Base-by-base conservation (phyloP, 164 flowering plant genomes). In the Protea cynaroides region DNA sequence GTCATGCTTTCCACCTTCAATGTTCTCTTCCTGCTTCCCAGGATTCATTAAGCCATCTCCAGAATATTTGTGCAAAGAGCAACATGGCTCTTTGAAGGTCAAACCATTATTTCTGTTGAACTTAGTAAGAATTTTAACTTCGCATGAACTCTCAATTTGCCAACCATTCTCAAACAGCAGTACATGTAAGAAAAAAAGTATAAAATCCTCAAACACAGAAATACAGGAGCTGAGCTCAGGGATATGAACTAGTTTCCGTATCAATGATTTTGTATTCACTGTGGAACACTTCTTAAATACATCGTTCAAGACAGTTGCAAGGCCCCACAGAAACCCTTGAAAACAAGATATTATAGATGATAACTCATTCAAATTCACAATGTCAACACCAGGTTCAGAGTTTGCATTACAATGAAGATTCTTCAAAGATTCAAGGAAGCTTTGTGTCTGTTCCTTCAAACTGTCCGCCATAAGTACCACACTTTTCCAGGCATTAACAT, bases 241-340 rank as follows among this genome's bases (percentile, higher is more conserved):
- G 56, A 72, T 11, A 54, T 29, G 59, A 60, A 77, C 78, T 56
- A 25, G n/a, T 50, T 75, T 70, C 77, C 70, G 34, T 61, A 60
- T 69, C 22, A 70, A 54, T n/a, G 62, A 55, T 17, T 68, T 78
- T 49, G 25, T 49, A 58, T 79, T 71, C 25, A 22, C 51, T 43
- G 61, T 63, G 67, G 25, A 11, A 37, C 19, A 25, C 25, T 29
- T 67, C 47, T 66, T 53, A 60, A 67, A 71, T 44, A 23, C 56
- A 56, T 58, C 65, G 58, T 68, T 54, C 44, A 83, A 8, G 18
- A 81, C 73, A 72, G 86, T 83, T 70, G 80, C 79, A 56, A 87
- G 59, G 65, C 95, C 97, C 90, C 89, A 82, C 63, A 90, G 56
- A 59, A 82, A 83, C 15, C 97, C 98, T 64, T 81, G 84, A 73